Evolutionary conservation across 1,139 yeast genomes (phyloP), one percentile per base, ranked within the genome.

Genomic region (Kodamaea ohmeri): DNA sequence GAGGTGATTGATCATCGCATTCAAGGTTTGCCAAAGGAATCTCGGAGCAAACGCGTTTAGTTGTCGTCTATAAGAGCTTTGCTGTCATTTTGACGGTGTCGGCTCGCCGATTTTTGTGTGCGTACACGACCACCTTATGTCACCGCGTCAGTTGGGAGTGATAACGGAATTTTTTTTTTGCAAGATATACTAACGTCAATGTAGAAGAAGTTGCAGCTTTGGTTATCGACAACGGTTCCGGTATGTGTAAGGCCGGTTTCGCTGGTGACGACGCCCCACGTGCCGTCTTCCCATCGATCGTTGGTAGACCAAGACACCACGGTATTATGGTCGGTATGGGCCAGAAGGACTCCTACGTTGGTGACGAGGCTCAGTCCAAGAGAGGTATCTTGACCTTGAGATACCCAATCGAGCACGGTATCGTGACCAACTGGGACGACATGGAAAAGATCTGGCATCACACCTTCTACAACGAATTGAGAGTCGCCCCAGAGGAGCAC

Each of bases 211-310:
- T 71, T 56, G 74, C 76, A 60, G 76, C 76, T 57, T 84, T 85
- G 76, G 98, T 92, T 78, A 92, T 92, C 75, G 98, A 92, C 72
- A 92, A 92, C 77, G 98, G 98, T 79, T 92, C 98, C 67, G 98
- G 98, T 83, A 92, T 92, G 97, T 92, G 97, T 83, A 92, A 92
- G 73, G 97, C 97, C 94, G 98, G 98, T 77, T 92, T 90, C 71
- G 98, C 98, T 81, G 98, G 98, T 78, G 98, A 92, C 68, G 98
- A 92, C 76, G 97, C 98, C 53, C 98, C 98, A 68, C 87, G 97
- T 75, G 98, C 98, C 61, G 98, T 92, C 60, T 92, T 92, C 90
- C 98, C 98, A 64, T 92, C 98, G 50, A 92, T 92, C 66, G 98
- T 92, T 55, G 98, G 98, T 76, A 94, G 98, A 79, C 97, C 98